A percentile compares a stretch with the other conserved stretches of the same genome.
phyloP scores from a whole-genome alignment of 2,329 filamentous ascomycete species.

The Clarireedia hainanense region DNA sequence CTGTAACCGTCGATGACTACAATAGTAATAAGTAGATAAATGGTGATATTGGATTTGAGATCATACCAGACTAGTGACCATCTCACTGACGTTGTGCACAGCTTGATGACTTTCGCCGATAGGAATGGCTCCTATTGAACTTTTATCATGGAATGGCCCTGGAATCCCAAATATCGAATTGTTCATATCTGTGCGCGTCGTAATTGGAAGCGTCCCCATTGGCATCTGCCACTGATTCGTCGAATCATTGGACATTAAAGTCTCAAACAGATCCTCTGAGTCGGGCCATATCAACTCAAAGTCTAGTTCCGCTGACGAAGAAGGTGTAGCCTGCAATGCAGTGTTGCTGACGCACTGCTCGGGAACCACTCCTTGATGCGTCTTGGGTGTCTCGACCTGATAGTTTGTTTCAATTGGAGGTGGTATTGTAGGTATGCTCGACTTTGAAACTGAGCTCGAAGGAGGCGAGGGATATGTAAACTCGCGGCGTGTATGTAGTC shows the following conservation, averaged over 20 bases:
- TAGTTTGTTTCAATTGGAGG: slow-evolving; percentile 2
- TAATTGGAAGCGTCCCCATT: slow-evolving; percentile 34
- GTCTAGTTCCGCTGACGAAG: slow-evolving; percentile 20
- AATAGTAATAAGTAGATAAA: not conserved
- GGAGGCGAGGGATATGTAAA: slow-evolving; percentile 20
- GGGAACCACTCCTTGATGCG: not conserved
- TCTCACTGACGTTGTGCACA: slow-evolving; percentile 37
- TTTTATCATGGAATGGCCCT: slow-evolving; percentile 31
- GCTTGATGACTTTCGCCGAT: slow-evolving; percentile 36
- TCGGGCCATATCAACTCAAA: slow-evolving; percentile 38
- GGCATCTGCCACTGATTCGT: slow-evolving; percentile 36
- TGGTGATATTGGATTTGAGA: not conserved
- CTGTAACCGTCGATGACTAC: slow-evolving; percentile 36
- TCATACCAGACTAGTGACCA: slow-evolving; percentile 36
- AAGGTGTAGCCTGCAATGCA: slow-evolving; percentile 6
- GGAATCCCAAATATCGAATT: slow-evolving; percentile 27
- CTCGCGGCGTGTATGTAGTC: slow-evolving; percentile 31
- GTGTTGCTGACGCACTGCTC: not conserved
- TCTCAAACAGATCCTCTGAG: slow-evolving; percentile 37
- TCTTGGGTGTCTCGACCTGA: not conserved
- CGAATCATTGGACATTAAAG: slow-evolving; percentile 34
- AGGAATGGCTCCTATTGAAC: slow-evolving; percentile 32
- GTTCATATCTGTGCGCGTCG: slow-evolving; percentile 26
- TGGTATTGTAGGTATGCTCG: slow-evolving; percentile 1
- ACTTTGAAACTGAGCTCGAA: slow-evolving; percentile 8